Percentiles rank a stretch among this genome's conserved stretches.
Conservation (phyloP, 805 yeast species). For the Wickerhamomyces silvicola region DNA sequence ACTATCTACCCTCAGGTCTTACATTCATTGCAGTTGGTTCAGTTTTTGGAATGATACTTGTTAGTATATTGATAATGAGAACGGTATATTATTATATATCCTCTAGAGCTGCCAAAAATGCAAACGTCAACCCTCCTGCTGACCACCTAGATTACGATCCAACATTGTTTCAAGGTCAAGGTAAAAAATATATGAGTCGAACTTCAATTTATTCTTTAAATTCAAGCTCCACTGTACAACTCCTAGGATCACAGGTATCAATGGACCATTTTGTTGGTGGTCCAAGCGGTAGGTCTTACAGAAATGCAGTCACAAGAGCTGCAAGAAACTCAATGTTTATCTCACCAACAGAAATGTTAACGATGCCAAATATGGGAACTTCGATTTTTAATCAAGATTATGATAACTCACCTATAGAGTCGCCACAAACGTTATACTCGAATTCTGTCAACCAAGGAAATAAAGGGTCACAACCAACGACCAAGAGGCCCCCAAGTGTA, state of each 20-base stretch:
- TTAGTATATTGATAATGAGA: conserved; percentile 19
- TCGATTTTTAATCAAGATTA: background rate
- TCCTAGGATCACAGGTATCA: conserved; percentile 15
- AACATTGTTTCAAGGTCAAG: conserved; percentile 13
- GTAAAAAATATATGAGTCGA: conserved; percentile 16
- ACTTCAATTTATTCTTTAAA: conserved; percentile 25
- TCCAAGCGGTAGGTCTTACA: conserved; percentile 19
- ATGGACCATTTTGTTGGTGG: conserved; percentile 8
- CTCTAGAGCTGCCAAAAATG: conserved; percentile 22
- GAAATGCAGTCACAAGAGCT: conserved; percentile 18
- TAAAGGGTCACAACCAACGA: conserved; percentile 4
- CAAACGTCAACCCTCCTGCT: conserved; percentile 3
- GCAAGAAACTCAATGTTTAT: conserved; percentile 42
- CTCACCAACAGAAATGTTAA: conserved; percentile 42
- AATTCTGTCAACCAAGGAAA: background rate
- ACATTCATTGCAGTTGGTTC: conserved; percentile 76
- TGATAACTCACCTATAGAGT: conserved; percentile 19
- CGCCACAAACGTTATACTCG: conserved; percentile 12
- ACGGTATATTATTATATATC: conserved; percentile 20
- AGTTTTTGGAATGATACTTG: conserved; percentile 43
- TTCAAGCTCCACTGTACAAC: conserved; percentile 25
- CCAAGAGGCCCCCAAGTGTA: conserved; percentile 44
- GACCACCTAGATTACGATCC: conserved; percentile 19
- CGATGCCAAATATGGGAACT: conserved; percentile 8
- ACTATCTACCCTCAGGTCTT: conserved; percentile 56